Evolutionary conservation across 208 protist species (phyloP).

Genomic region (Trichomonas tenax): DNA sequence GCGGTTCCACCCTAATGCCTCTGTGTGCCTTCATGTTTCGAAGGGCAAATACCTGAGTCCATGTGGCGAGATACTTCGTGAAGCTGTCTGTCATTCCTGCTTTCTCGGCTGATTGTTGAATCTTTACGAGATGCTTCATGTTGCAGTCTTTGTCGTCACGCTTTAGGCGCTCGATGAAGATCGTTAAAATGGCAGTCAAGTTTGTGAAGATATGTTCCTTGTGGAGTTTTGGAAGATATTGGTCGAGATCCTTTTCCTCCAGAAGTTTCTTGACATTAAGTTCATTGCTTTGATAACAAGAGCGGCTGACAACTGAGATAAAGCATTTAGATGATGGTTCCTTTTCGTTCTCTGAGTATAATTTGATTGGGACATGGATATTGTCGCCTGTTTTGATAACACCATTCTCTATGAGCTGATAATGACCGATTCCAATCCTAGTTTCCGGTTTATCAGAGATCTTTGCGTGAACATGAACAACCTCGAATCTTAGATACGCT

Average conservation of each 20-base stretch:
- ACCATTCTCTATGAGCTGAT: neutral
- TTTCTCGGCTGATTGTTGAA: neutral
- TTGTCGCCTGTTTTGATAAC: neutral
- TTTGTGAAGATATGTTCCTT: neutral
- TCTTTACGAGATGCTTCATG: neutral
- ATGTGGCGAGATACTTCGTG: neutral
- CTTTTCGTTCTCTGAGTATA: neutral
- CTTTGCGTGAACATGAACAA: neutral
- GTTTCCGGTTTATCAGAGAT: neutral
- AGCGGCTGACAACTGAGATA: neutral
- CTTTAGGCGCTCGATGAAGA: neutral
- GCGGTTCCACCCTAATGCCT: neutral
- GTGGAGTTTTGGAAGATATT: neutral
- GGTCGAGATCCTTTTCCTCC: neutral
- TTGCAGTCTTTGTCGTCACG: neutral
- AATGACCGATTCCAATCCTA: neutral
- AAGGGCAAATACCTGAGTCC: neutral
- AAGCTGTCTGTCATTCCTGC: neutral
- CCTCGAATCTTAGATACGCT: neutral
- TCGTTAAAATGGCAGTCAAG: neutral
- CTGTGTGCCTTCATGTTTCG: neutral
- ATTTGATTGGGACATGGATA: neutral
- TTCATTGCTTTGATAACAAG: neutral
- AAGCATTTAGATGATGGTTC: neutral
- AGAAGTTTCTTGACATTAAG: neutral